These are phyloP conservation scores for Ustilago crameri DNA, from an alignment of 1,284 basidiomycete genomes.

Conservation along the genomic window DNA sequence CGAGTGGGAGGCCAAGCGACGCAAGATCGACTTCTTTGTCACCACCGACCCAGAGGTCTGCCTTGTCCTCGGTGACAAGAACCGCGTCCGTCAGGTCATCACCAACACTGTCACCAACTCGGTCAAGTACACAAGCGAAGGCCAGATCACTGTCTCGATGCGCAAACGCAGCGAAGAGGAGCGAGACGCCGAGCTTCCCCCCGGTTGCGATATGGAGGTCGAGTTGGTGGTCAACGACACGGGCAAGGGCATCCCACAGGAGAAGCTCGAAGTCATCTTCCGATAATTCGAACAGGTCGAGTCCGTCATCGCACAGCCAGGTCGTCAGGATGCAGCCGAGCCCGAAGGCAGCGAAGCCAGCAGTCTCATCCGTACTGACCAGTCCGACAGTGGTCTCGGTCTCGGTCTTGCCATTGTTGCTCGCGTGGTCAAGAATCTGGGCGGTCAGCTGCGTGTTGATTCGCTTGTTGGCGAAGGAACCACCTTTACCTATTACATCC, in stretches of 20 bases:
- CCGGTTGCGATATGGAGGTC: conserved; percentile 71
- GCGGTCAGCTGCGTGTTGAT: conserved; percentile 82
- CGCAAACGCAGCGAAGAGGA: conserved; percentile 63
- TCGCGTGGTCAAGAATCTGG: conserved; percentile 82
- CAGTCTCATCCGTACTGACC: conserved; percentile 26
- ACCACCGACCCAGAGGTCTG: conserved; percentile 72
- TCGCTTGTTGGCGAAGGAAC: conserved; percentile 79
- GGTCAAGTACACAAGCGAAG: conserved; percentile 77
- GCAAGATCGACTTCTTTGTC: conserved; percentile 76
- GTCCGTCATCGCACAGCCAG: conserved; percentile 68
- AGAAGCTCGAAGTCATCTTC: conserved; percentile 83
- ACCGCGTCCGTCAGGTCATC: conserved; percentile 81
- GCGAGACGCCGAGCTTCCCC: conserved; percentile 35
- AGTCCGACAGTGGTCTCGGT: conserved; percentile 69
- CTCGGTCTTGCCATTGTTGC: conserved; percentile 84
- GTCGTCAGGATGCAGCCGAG: conserved; percentile 19
- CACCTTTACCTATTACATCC: conserved; percentile 78
- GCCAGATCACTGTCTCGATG: conserved; percentile 77
- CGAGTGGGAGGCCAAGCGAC: conserved; percentile 77
- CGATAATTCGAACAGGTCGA: conserved; percentile 87
- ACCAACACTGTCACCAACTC: conserved; percentile 86
- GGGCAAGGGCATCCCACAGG: conserved; percentile 79
- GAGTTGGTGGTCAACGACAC: conserved; percentile 82
- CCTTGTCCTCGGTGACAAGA: conserved; percentile 72
- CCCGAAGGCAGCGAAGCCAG: conserved; percentile 24